Percentiles rank a stretch among this genome's conserved stretches.
These are phyloP conservation scores for Nicotiana knightiana DNA, from an alignment of 257 asterid genomes.

Conservation along the genomic window DNA sequence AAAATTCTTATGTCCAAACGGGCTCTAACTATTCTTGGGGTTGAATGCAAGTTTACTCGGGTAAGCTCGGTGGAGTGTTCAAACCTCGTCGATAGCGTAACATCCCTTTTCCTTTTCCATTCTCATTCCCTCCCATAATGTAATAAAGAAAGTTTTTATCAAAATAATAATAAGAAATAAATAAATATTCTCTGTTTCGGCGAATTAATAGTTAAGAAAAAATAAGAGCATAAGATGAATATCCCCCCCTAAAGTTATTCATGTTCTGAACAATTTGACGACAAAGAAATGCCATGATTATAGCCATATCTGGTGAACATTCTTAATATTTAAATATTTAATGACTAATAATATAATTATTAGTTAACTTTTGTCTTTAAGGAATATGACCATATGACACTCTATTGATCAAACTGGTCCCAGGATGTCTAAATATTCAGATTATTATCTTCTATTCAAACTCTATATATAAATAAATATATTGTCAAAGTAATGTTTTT, in stretches of 20 bases:
- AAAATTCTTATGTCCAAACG: no score
- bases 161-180: no score
- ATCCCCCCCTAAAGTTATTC: background rate
- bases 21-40: no score
- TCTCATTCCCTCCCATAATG: no score
- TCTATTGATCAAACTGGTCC: background rate
- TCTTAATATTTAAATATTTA: background rate
- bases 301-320: slow-evolving; percentile 1
- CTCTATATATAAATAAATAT: background rate
- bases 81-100: no score
- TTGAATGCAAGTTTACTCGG: no score
- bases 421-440: background rate
- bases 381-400: background rate
- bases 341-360: background rate
- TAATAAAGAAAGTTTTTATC: no score
- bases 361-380: background rate
- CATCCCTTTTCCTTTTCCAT: no score
- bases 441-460: background rate
- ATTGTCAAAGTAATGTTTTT: no score
- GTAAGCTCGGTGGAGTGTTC: no score
- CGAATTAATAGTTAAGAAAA: background rate
- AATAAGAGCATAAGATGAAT: background rate
- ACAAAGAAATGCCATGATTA: slow-evolving; percentile 12
- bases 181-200: background rate
- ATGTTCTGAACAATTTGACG: background rate